Conservation (phyloP, 2,329 filamentous ascomycete genomes). For the Seiridium unicorne region DNA sequence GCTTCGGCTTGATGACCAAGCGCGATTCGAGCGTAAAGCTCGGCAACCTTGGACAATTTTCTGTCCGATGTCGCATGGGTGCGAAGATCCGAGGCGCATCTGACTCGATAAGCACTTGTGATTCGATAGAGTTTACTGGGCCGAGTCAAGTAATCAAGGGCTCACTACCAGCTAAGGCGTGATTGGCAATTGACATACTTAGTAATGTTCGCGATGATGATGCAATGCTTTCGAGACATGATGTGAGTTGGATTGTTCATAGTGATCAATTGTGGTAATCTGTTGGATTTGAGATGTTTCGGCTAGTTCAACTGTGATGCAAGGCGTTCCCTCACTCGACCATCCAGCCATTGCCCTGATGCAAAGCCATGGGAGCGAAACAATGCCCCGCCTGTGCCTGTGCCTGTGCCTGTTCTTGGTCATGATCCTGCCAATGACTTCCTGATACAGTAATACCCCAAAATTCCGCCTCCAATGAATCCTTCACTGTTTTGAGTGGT, state of each 20-base stretch:
- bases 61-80: slow-evolving; percentile 5
- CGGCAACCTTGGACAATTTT: background rate
- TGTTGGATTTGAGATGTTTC: background rate
- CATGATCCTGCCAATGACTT: slow-evolving; percentile 13
- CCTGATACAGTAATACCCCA: slow-evolving; percentile 22
- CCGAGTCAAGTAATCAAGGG: background rate
- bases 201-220: background rate
- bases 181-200: background rate
- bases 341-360: slow-evolving; percentile 3
- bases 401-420: slow-evolving; percentile 8
- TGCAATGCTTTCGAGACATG: background rate
- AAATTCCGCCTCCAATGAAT: slow-evolving; percentile 21
- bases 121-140: background rate
- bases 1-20: background rate
- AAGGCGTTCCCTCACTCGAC: slow-evolving; percentile 4
- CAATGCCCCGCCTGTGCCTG: slow-evolving; percentile 13
- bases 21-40: background rate
- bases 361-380: slow-evolving; percentile 26
- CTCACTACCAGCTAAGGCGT: background rate
- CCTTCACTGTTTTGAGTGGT: slow-evolving; percentile 23
- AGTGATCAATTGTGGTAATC: background rate
- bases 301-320: background rate
- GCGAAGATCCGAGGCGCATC: background rate
- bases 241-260: background rate
- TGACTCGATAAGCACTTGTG: background rate